Conservation (phyloP, 768 basidiomycete genomes). For the Rhodotorula paludigena region DNA sequence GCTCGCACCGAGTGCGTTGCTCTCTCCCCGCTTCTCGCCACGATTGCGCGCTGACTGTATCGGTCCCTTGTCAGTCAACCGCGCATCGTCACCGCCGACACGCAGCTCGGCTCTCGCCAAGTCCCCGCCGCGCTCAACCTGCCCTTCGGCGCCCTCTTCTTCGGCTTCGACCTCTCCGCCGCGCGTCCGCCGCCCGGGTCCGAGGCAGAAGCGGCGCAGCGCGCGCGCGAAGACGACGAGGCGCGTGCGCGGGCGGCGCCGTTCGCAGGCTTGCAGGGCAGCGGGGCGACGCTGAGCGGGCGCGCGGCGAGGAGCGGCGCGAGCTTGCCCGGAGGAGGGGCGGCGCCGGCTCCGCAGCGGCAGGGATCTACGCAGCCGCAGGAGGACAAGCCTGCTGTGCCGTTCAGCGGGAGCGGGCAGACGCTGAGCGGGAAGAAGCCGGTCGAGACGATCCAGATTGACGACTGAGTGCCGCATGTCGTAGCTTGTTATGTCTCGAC, state of each 20-base stretch:
- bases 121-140: constrained; percentile 85
- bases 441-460: constrained; percentile 42
- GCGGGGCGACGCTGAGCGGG: constrained; percentile 32
- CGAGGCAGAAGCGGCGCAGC: constrained; percentile 40
- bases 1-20: constrained; percentile 75
- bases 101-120: constrained; percentile 65
- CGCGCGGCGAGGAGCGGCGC: constrained; percentile 40
- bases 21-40: neutral
- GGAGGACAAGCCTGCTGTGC: constrained; percentile 12
- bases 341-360: constrained; percentile 44
- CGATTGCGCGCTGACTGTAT: neutral
- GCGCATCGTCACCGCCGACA: constrained; percentile 74
- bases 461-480: constrained; percentile 17
- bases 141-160: constrained; percentile 91
- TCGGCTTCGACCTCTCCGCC: constrained; percentile 80
- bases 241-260: constrained; percentile 15
- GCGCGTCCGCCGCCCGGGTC: constrained; percentile 42
- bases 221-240: constrained; percentile 20
- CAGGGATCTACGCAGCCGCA: constrained; percentile 2
- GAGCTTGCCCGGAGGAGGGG: constrained; percentile 41
- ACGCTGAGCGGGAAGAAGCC: constrained; percentile 35
- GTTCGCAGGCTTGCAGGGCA: constrained; percentile 52
- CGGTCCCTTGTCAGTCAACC: constrained; percentile 58
- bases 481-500: too few relatives aligned
- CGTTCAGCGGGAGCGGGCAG: constrained; percentile 31